Conservation (phyloP, 164 flowering plant genomes). For the Magnolia kwangsiensis region DNA sequence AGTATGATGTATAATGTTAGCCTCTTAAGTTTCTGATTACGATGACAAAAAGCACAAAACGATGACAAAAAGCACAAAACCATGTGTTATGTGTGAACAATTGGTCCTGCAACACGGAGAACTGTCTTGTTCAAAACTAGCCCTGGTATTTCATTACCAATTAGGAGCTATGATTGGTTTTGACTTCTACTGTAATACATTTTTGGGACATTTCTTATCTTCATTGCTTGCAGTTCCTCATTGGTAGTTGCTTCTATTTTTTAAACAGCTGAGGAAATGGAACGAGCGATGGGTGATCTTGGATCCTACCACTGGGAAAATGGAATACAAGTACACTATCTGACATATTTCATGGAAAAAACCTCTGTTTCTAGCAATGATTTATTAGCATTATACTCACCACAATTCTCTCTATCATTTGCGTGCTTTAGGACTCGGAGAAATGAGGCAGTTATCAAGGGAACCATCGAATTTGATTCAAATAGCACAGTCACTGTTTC, state of each 20-base stretch:
- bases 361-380: neutral
- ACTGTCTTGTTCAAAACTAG: neutral
- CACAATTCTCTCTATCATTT: conserved; percentile 8
- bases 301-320: conserved; percentile 94
- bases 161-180: neutral
- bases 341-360: neutral
- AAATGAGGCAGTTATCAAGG: conserved; percentile 83
- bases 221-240: neutral
- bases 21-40: neutral
- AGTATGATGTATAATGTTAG: neutral
- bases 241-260: conserved; percentile 4
- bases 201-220: neutral
- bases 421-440: conserved; percentile 59
- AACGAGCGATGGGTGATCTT: conserved; percentile 95
- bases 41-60: neutral
- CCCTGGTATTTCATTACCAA: neutral
- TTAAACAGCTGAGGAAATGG: conserved; percentile 85
- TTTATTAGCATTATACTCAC: neutral
- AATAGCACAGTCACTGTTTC: conserved; percentile 79
- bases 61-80: neutral
- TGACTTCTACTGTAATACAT: neutral
- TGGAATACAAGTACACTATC: conserved; percentile 90
- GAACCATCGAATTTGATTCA: conserved; percentile 78
- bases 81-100: neutral
- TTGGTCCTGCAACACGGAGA: neutral